Evolutionary conservation across 345 rosid species (phyloP).

Genomic region (Theobroma cacao): DNA sequence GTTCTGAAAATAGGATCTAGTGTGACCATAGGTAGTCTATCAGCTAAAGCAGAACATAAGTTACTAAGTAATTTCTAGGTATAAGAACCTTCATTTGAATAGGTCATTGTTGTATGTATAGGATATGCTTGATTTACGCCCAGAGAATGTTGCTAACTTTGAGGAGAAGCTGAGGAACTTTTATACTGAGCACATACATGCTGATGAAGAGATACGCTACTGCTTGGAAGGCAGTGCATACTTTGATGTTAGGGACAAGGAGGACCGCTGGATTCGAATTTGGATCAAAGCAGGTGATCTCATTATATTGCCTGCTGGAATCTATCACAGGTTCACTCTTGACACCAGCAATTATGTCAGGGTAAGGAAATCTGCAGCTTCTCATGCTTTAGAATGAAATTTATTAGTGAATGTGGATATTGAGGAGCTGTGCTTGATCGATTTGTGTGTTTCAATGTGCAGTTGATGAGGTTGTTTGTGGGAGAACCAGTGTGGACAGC

Average conservation of each 20-base stretch:
- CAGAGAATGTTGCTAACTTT: slow-evolving; percentile 75
- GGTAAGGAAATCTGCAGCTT: slow-evolving; percentile 31
- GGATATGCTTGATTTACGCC: slow-evolving; percentile 86
- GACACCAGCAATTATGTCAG: slow-evolving; percentile 70
- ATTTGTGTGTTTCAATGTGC: slow-evolving; percentile 11
- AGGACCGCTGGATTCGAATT: slow-evolving; percentile 74
- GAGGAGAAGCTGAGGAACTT: slow-evolving; percentile 86
- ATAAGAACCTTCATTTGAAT: neutral
- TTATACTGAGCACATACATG: slow-evolving; percentile 84
- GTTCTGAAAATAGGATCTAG: neutral
- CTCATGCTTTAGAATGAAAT: neutral
- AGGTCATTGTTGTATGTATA: slow-evolving; percentile 13
- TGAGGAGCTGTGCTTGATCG: neutral
- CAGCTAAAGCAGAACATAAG: neutral
- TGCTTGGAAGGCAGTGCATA: slow-evolving; percentile 83
- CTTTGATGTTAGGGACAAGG: slow-evolving; percentile 80
- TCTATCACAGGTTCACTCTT: slow-evolving; percentile 89
- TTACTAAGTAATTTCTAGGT: neutral
- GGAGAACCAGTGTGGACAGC: slow-evolving; percentile 89
- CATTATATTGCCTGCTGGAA: slow-evolving; percentile 74
- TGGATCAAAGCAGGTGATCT: slow-evolving; percentile 80
- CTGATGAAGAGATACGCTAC: slow-evolving; percentile 89
- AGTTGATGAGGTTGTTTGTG: slow-evolving; percentile 86
- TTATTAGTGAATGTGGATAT: neutral
- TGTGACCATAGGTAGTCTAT: neutral